These are phyloP conservation scores for Thymus mandschuricus DNA, from an alignment of 257 asterid species.

Conservation along the genomic window DNA sequence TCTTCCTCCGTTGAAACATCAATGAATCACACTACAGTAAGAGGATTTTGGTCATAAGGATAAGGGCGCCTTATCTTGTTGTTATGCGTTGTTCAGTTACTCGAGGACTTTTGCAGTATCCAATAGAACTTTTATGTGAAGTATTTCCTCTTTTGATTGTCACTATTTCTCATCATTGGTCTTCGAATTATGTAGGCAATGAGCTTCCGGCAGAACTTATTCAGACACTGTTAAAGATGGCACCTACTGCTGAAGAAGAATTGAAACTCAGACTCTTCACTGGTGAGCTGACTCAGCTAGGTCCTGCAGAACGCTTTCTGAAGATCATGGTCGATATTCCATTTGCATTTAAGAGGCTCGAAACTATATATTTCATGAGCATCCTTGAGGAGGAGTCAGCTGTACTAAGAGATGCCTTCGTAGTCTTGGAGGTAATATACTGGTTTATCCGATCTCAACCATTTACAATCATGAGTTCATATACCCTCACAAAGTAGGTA, in stretches of 20 bases:
- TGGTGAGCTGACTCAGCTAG: slow-evolving; percentile 57
- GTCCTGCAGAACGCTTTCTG: slow-evolving; percentile 72
- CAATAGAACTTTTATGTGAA: not conserved
- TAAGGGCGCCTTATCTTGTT: not conserved
- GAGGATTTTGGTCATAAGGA: not conserved
- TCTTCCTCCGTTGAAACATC: not conserved
- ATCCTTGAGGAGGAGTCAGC: slow-evolving; percentile 59
- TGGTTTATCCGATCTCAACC: not conserved
- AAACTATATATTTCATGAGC: slow-evolving; percentile 61
- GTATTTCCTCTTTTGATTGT: not conserved
- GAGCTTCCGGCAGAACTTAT: slow-evolving; percentile 72
- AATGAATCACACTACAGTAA: not conserved
- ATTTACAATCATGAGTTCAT: not conserved
- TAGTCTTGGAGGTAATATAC: slow-evolving; percentile 56
- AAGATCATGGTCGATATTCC: slow-evolving; percentile 72
- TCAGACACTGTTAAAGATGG: slow-evolving; percentile 69
- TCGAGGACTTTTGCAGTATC: not conserved
- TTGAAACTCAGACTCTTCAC: slow-evolving; percentile 57
- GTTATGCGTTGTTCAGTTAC: not conserved
- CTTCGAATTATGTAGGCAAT: slow-evolving; percentile 48
- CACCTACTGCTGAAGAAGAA: slow-evolving; percentile 75
- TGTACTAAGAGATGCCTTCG: slow-evolving; percentile 49
- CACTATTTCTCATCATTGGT: not conserved
- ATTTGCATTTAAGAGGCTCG: slow-evolving; percentile 66
- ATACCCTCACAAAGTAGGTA: too few species aligned